Evolutionary conservation across 441 rosid species (phyloP).

Genomic region (Erodium texanum): DNA sequence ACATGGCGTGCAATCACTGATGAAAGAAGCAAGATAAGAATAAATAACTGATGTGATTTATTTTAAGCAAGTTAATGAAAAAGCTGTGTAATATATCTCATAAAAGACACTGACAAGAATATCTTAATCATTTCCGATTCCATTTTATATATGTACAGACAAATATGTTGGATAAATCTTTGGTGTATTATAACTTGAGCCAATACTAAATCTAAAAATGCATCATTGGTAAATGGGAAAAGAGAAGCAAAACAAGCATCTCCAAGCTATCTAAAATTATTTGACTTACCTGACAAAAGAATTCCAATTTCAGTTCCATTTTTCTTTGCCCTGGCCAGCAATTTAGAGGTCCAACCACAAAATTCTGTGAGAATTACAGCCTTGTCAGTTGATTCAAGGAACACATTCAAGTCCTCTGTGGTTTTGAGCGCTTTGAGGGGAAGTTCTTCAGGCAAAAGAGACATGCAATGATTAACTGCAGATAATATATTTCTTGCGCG

Average conservation of each 20-base stretch:
- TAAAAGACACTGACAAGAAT: background rate
- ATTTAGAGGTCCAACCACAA: slow-evolving; percentile 70
- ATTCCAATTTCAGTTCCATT: slow-evolving; percentile 40
- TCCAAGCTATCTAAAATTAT: background rate
- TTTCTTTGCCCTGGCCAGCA: slow-evolving; percentile 31
- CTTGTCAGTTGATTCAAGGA: slow-evolving; percentile 66
- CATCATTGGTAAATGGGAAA: background rate
- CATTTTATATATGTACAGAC: background rate
- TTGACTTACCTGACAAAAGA: slow-evolving; percentile 13
- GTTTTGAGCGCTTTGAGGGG: slow-evolving; percentile 41
- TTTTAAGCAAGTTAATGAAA: background rate
- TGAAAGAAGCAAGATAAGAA: background rate
- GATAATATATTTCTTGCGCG: slow-evolving; percentile 46
- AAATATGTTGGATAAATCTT: background rate
- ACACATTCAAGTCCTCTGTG: slow-evolving; percentile 41
- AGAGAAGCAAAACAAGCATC: background rate
- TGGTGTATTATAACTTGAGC: background rate
- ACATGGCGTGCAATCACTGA: background rate
- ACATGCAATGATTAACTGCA: slow-evolving; percentile 44
- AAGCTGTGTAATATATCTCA: background rate
- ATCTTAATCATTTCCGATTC: background rate
- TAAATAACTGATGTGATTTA: background rate
- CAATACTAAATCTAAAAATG: background rate
- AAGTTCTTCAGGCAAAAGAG: slow-evolving; percentile 40
- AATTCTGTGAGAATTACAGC: slow-evolving; percentile 59